Percentiles rank a stretch among this genome's conserved stretches.
These are phyloP conservation scores for Psilocybe cubensis DNA, from an alignment of 768 basidiomycete genomes.

Conservation along the genomic window DNA sequence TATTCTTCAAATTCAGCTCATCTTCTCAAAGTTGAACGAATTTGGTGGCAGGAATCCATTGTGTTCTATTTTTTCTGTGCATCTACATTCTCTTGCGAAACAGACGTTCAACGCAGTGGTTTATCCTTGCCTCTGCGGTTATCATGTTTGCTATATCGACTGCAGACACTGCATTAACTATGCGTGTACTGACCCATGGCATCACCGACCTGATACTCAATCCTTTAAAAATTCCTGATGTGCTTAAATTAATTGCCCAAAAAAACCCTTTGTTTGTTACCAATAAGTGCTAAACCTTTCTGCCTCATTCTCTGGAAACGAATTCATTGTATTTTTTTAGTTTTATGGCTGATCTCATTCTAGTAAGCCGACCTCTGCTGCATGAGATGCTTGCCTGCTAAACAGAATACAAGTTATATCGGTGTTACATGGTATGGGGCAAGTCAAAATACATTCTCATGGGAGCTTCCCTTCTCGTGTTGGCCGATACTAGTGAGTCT, in stretches of 20 bases:
- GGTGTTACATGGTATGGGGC: slow-evolving; percentile 11
- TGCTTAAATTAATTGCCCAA: not conserved
- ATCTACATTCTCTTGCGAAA: slow-evolving; percentile 11
- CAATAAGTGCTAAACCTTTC: slow-evolving; percentile 7
- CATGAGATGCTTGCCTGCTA: not conserved
- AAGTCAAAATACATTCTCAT: slow-evolving; percentile 1
- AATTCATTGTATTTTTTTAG: not conserved
- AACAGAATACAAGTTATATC: slow-evolving; percentile 2
- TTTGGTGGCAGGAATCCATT: slow-evolving; percentile 5
- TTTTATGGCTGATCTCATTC: slow-evolving; percentile 7
- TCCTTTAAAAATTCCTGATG: not conserved
- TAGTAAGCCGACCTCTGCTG: not conserved
- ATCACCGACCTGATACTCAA: not conserved
- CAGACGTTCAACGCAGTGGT: slow-evolving; percentile 6
- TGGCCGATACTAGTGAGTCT: not conserved
- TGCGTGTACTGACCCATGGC: slow-evolving; percentile 7
- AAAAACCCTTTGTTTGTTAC: slow-evolving; percentile 9
- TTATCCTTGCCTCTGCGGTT: slow-evolving; percentile 6
- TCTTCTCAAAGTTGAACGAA: not conserved
- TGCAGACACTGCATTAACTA: slow-evolving; percentile 7
- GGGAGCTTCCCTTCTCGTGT: not conserved
- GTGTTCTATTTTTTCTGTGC: slow-evolving; percentile 14
- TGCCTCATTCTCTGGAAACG: not conserved
- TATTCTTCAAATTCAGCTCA: not conserved
- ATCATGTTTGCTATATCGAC: slow-evolving; percentile 14